Base-by-base conservation (phyloP, 345 rosid species). In the Excoecaria agallocha region DNA sequence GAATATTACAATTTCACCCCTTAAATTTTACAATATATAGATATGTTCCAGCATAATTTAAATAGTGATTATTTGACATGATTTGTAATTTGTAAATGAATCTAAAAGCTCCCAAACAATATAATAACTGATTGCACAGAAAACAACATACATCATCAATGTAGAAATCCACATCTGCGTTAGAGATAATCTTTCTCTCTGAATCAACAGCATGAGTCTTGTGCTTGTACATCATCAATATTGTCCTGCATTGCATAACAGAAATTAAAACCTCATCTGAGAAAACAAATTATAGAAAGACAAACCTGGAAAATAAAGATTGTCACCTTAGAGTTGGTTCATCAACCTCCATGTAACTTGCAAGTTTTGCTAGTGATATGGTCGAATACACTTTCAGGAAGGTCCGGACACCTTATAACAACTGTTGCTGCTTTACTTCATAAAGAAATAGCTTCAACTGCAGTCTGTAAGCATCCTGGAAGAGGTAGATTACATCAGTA, bases 401-500 rank as follows among this genome's bases (percentile, higher is more conserved):
- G n/a, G 96, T 85, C 51, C 99, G 78, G 19, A 93, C 85, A 52
- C 97, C 97, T 3, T 89, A 80, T 66, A 95, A 81, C 74, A 95
- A 82, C 80, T 91, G 96, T 57, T 95, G 99, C 83, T 95, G 99
- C 86, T 88, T 95, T 69, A 90, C 97, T 84, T 95, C 99, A 76
- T 90, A 90, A 4, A 95, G 93, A 75, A 95, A 95, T 69, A 95
- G 82, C 89, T 95, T 95, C 88, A 95, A 75, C 81, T 95, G 98
- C 78, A 90, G 90, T 80, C 94, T 88, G 78, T 95, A 95, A 8
- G 99, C 99, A 86, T 93, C 98, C 98, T 93, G 89, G 65, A 67
- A 75, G 52, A 73, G 49, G 22, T 25, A 59, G 43, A 48, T 12
- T 71, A 39, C 48, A 73, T 17, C 35, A 17, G 49, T 68, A 20